Base-by-base conservation (phyloP, 2,329 filamentous ascomycete genomes). In the Cercospora berteroae region DNA sequence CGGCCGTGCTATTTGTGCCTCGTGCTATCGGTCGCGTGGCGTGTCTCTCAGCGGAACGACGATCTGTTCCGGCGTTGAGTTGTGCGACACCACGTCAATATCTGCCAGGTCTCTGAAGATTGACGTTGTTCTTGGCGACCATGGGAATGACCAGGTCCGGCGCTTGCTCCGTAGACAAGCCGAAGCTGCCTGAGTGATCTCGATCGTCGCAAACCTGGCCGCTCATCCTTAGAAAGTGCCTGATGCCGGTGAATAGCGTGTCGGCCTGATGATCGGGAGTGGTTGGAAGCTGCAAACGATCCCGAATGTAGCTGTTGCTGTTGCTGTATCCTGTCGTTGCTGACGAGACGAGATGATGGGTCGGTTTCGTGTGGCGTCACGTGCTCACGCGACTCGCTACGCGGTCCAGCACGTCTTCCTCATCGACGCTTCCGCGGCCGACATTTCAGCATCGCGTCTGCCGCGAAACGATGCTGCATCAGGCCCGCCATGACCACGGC, bases 401-500 rank as follows among this genome's bases (percentile, higher is more conserved):
- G 18, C 20, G 44, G 5, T 25, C 18, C 20, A 12, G 20, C 44
- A 25, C 44, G 44, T 50, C 44, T 50, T 57, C 52, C 29, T 31
- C 52, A 5, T 29, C 52, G 52, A 29, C 9, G 52, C 25, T 33
- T 57, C 29, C 52, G 23, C 23, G 7, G 7, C n/a, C n/a, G 9
- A 23, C 10, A 29, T 13, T 16, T 18, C 13, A 52, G 18, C 48
- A 27, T 52, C 52, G 52, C 29, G 3, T 57, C 20, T 29, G 16
- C 13, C 16, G 52, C 52, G 3, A 20, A 5, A 57, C 8, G 7
- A 57, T 16, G 29, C 52, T n/a, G 9, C 52, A 9, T n/a, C 25
- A 12, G 13, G 29, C 25, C 27, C 48, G 61, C 33, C 39, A 79
- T 79, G 78, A 76, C 75, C 50, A 69, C 76, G 36, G 74, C 77